A percentile compares a stretch with the other conserved stretches of the same genome.
These are phyloP conservation scores for Solanum pimpinellifolium DNA, from an alignment of 257 asterid genomes.

Conservation along the genomic window DNA sequence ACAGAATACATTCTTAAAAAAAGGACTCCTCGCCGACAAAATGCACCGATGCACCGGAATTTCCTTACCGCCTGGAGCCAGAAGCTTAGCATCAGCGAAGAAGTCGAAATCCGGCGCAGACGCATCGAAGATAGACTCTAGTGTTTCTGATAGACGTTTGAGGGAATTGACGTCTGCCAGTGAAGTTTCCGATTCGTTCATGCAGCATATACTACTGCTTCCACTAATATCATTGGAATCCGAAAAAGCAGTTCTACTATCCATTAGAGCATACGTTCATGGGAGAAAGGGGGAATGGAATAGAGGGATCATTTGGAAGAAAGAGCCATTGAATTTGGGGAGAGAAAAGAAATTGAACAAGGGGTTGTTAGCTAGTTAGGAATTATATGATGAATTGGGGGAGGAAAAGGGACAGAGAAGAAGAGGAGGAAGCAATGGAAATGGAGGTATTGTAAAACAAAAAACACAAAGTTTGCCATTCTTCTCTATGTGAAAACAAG, in stretches of 20 bases:
- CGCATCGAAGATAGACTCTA: conserved; percentile 51
- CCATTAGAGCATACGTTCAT: conserved; percentile 23
- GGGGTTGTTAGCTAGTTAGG: not conserved
- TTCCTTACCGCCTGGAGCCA: conserved; percentile 46
- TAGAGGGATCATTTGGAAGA: not conserved
- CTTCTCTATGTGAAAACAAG: not conserved
- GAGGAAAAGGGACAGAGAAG: not conserved
- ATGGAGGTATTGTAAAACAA: not conserved
- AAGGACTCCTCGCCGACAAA: conserved; percentile 64
- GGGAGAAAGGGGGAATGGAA: not conserved
- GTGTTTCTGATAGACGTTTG: conserved; percentile 50
- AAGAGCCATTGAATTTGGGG: not conserved
- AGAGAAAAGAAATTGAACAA: not conserved
- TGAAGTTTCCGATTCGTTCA: conserved; percentile 18
- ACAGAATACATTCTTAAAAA: conserved; percentile 43
- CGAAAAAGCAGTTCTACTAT: conserved; percentile 34
- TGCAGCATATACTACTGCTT: conserved; percentile 61
- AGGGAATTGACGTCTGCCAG: conserved; percentile 34
- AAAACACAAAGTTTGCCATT: not conserved
- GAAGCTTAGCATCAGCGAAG: conserved; percentile 71
- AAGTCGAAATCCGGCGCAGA: conserved; percentile 50
- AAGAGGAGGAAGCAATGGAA: not conserved
- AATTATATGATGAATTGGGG: not conserved
- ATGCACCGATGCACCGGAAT: conserved; percentile 81
- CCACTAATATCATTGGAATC: conserved; percentile 62